Base-by-base conservation (phyloP, 1,284 basidiomycete genomes). In the Ceratobasidium sp. region DNA sequence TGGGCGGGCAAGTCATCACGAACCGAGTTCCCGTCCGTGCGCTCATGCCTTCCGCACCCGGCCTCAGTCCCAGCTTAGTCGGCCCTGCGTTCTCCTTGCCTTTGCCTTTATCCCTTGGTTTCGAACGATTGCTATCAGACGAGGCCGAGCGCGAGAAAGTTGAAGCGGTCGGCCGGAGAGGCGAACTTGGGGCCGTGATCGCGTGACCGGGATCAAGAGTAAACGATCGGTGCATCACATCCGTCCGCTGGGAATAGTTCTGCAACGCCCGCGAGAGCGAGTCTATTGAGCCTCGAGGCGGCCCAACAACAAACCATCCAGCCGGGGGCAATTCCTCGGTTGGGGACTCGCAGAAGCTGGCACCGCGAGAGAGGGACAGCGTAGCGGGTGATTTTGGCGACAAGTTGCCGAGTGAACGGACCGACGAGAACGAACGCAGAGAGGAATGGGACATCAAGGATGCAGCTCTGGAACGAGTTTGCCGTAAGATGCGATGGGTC, bases 371-470 rank as follows among this genome's bases (percentile, higher is more conserved):
- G 13, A 68, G 39, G 34, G 51, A 56, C 34, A 41, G 34, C 8
- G 51, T 68, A 6, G 65, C 65, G 27, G 49, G 65, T 56, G 65
- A 68, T 68, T 68, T 68, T 22, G 65, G 31, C 22, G 65, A 68
- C 49, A 68, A 34, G n/a, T 22, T 37, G 19, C 65, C 65, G 22
- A 68, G 65, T 3, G 65, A 68, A n/a, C 65, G 65, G 34, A 68
- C 37, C 16, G 65, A 68, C n/a, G 65, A 68, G 49, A 68, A 68
- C 16, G 65, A 68, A 24, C 65, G 51, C 11, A 68, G 53, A 29
- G 65, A 68, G 19, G 65, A 68, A 37, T 66, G 63, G 13, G 65
- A 68, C 65, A 68, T 68, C 27, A 68, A 51, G 41, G 65, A 68
- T 11, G 65, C 65, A 19, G 65, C 65, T 68, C 65, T 49, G 29